Evolutionary conservation across 345 rosid species (phyloP).

Genomic region (Eucalyptus dawsonii): DNA sequence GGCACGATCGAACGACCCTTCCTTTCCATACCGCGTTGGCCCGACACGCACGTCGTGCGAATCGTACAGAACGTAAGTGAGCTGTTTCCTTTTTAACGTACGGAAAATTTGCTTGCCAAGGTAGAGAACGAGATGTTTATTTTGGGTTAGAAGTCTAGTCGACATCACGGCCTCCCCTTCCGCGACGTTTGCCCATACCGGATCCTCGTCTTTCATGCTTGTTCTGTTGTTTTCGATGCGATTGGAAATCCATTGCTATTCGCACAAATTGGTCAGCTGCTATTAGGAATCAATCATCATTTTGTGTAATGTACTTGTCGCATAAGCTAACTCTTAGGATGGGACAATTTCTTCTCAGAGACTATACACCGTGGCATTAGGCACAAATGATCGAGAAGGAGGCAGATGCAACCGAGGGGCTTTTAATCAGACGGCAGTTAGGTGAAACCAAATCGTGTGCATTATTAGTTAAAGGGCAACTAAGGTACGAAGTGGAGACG

Average conservation of each 20-base stretch:
- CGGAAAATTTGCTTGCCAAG: neutral
- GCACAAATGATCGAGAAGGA: neutral
- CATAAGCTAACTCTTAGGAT: neutral
- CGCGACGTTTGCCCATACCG: neutral
- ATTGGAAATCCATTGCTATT: neutral
- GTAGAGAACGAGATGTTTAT: neutral
- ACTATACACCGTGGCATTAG: neutral
- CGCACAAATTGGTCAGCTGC: neutral
- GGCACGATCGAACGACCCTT: neutral
- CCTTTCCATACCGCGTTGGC: neutral
- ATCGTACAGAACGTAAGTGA: neutral
- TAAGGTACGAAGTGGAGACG: neutral
- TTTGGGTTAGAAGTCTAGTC: neutral
- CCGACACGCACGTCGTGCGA: neutral
- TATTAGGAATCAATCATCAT: neutral
- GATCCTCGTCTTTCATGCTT: neutral
- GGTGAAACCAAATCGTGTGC: neutral
- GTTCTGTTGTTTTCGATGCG: neutral
- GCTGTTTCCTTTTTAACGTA: neutral
- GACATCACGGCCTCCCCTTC: neutral
- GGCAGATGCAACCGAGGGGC: neutral
- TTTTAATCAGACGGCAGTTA: neutral
- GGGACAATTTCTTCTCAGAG: neutral
- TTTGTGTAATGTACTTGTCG: neutral
- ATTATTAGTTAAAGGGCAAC: neutral